phyloP scores from a whole-genome alignment of 148 eudicot species.

The Hydrangea macrophylla region DNA sequence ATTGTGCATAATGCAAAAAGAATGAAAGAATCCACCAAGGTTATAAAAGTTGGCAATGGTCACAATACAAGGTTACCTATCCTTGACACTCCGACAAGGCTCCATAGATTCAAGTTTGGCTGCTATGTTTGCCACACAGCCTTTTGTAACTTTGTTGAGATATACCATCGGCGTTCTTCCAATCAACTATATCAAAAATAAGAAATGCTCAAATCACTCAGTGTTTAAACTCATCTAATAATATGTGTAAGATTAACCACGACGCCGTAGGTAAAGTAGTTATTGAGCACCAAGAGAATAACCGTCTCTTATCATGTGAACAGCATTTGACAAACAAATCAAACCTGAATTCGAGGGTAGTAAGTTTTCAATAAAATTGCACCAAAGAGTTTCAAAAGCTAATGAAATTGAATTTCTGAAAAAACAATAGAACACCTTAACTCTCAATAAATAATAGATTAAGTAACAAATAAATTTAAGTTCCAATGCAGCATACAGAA shows the following conservation, averaged over 20 bases:
- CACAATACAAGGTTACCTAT: constrained; percentile 58
- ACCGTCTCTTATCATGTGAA: background rate
- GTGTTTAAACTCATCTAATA: constrained; percentile 10
- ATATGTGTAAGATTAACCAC: background rate
- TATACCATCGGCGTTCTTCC: constrained; percentile 78
- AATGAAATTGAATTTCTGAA: background rate
- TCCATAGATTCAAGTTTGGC: constrained; percentile 80
- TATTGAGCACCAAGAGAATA: background rate
- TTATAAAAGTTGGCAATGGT: background rate
- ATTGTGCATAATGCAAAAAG: background rate
- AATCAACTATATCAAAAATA: constrained; percentile 48
- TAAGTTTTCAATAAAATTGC: background rate
- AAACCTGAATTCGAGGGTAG: background rate
- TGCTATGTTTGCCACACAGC: constrained; percentile 67
- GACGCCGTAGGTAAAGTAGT: background rate
- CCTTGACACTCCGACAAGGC: constrained; percentile 74
- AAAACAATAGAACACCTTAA: background rate
- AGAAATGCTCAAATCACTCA: constrained; percentile 18
- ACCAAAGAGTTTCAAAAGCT: background rate
- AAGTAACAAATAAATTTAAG: background rate
- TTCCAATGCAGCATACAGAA: too few species aligned
- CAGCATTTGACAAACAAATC: background rate
- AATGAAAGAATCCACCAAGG: background rate
- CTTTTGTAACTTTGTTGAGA: constrained; percentile 65
- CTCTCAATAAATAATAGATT: background rate